phyloP scores from a whole-genome alignment of 1,139 yeast species.

The Magnusiomyces paraingens region DNA sequence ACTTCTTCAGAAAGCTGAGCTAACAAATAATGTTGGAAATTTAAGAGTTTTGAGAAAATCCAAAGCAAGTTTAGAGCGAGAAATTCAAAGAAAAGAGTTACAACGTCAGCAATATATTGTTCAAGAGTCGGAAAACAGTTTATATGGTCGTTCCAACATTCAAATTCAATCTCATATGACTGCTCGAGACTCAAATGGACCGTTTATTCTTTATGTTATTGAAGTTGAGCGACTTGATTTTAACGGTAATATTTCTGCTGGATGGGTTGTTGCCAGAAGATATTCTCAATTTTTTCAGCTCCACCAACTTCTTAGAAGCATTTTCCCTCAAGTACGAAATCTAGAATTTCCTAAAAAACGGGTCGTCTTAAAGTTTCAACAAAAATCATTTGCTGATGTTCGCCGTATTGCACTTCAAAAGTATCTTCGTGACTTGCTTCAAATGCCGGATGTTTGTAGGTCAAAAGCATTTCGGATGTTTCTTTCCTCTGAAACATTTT shows the following conservation, averaged over 20 bases:
- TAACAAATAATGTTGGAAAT: slow-evolving; percentile 69
- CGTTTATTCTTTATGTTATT: slow-evolving; percentile 63
- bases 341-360: slow-evolving; percentile 60
- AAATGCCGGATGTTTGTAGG: slow-evolving; percentile 64
- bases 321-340: slow-evolving; percentile 46
- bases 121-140: slow-evolving; percentile 74
- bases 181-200: slow-evolving; percentile 44
- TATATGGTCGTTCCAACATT: slow-evolving; percentile 63
- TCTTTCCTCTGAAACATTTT: slow-evolving; percentile 64
- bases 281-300: slow-evolving; percentile 76
- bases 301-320: slow-evolving; percentile 54
- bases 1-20: slow-evolving; percentile 68
- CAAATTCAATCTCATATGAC: slow-evolving; percentile 61
- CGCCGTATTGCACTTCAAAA: slow-evolving; percentile 55
- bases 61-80: slow-evolving; percentile 56
- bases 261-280: slow-evolving; percentile 87
- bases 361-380: slow-evolving; percentile 61
- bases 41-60: slow-evolving; percentile 63
- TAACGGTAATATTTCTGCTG: slow-evolving; percentile 49
- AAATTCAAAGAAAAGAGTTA: slow-evolving; percentile 58
- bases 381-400: slow-evolving; percentile 54
- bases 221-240: slow-evolving; percentile 58
- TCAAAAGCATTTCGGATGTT: slow-evolving; percentile 68
- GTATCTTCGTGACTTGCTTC: slow-evolving; percentile 53
- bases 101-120: slow-evolving; percentile 76